phyloP scores from a whole-genome alignment of 306 rosid species.

The Corylus heterophylla region DNA sequence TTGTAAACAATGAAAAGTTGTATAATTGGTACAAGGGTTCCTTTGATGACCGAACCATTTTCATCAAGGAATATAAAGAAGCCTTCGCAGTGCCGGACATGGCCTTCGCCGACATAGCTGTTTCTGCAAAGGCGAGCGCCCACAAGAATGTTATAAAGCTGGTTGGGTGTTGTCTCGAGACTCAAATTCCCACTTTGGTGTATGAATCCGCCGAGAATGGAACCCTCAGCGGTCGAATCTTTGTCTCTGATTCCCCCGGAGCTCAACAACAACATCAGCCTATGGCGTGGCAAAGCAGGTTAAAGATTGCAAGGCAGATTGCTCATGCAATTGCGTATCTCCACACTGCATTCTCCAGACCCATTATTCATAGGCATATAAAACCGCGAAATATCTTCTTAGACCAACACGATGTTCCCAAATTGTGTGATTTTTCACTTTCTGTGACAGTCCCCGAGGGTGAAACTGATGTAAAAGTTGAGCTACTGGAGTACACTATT shows the following conservation, averaged over 20 bases:
- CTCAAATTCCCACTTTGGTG: background rate
- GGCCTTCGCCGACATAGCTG: background rate
- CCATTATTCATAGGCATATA: constrained; percentile 14
- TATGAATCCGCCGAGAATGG: background rate
- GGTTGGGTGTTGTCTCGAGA: background rate
- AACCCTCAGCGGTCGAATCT: background rate
- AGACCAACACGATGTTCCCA: background rate
- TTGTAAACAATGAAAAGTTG: background rate
- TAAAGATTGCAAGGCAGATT: background rate
- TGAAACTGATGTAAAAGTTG: background rate
- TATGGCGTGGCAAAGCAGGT: background rate
- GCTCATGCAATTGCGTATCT: background rate
- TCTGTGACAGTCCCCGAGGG: constrained; percentile 9
- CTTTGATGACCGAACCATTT: background rate
- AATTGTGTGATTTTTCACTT: background rate
- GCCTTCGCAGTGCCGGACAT: too few species aligned
- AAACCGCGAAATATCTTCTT: background rate
- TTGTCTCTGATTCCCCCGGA: background rate
- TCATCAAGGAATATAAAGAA: background rate
- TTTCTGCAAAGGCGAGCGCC: background rate
- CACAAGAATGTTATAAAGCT: background rate
- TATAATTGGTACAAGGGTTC: background rate
- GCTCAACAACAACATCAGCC: background rate
- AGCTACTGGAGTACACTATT: background rate
- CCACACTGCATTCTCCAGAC: background rate